A percentile compares a stretch with the other conserved stretches of the same genome.
These are phyloP conservation scores for Brettanomyces bruxellensis DNA, from an alignment of 805 yeast genomes.

Conservation along the genomic window DNA sequence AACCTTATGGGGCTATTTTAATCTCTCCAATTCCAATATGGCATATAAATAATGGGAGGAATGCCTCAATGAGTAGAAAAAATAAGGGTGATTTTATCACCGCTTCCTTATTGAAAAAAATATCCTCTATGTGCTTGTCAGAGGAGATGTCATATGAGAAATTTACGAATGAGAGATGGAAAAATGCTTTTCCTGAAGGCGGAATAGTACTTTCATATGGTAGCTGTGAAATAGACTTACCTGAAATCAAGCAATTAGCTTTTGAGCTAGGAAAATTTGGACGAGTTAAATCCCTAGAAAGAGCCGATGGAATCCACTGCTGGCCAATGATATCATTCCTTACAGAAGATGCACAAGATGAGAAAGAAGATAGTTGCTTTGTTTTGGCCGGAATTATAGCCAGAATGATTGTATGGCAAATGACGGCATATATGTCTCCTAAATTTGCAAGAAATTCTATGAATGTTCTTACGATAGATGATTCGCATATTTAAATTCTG, in stretches of 20 bases:
- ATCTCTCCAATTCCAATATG: slow-evolving; percentile 4
- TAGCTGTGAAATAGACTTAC: slow-evolving; percentile 29
- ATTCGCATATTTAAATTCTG: slow-evolving; percentile 14
- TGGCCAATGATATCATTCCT: slow-evolving; percentile 38
- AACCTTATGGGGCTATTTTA: slow-evolving; percentile 19
- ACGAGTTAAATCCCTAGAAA: slow-evolving; percentile 25
- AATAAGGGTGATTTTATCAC: not conserved
- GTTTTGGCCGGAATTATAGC: slow-evolving; percentile 31
- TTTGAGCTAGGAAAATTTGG: slow-evolving; percentile 18
- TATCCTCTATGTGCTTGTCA: not conserved
- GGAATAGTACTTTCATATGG: slow-evolving; percentile 39
- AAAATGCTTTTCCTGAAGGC: slow-evolving; percentile 28
- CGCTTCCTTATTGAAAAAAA: not conserved
- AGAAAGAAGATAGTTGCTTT: slow-evolving; percentile 34
- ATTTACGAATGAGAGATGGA: slow-evolving; percentile 26
- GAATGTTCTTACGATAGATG: slow-evolving; percentile 27
- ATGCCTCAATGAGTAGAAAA: not conserved
- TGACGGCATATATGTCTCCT: slow-evolving; percentile 20
- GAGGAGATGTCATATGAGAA: not conserved
- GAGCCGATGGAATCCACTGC: slow-evolving; percentile 31
- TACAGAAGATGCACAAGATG: slow-evolving; percentile 33
- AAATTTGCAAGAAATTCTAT: slow-evolving; percentile 20
- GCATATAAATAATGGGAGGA: not conserved
- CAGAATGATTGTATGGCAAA: slow-evolving; percentile 34
- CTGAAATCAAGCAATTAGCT: slow-evolving; percentile 28